A percentile compares a stretch with the other conserved stretches of the same genome.
Conservation (phyloP, 441 rosid genomes). For the Erodium chrysanthum region DNA sequence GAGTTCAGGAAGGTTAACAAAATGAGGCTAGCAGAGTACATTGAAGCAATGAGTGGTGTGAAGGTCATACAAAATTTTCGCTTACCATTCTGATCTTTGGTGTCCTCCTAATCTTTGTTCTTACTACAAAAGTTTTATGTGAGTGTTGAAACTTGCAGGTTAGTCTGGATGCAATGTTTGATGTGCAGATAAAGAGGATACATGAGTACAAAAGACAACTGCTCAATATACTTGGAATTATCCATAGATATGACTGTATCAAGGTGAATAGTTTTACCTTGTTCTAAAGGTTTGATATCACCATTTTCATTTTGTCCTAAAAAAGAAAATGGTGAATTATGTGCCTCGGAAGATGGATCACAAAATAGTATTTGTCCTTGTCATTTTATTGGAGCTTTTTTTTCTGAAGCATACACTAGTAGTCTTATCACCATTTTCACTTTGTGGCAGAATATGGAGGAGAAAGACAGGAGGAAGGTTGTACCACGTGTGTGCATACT, state of each 20-base stretch:
- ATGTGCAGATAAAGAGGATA: slow-evolving; percentile 47
- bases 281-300: not conserved
- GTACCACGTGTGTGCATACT: slow-evolving; percentile 47
- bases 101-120: not conserved
- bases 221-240: slow-evolving; percentile 41
- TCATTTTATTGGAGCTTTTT: not conserved
- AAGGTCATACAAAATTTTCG: slow-evolving; percentile 28
- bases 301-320: not conserved
- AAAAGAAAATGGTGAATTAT: too few species aligned
- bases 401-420: not conserved
- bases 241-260: slow-evolving; percentile 42
- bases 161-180: slow-evolving; percentile 45
- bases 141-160: slow-evolving; percentile 27
- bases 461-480: slow-evolving; percentile 34
- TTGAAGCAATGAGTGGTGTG: slow-evolving; percentile 48
- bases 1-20: slow-evolving; percentile 44
- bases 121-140: not conserved
- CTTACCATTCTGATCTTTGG: slow-evolving; percentile 2
- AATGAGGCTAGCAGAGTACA: slow-evolving; percentile 47
- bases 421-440: slow-evolving; percentile 6
- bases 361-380: not conserved
- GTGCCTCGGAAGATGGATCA: too few species aligned
- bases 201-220: slow-evolving; percentile 54
- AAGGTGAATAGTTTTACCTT: slow-evolving; percentile 24
- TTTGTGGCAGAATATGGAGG: slow-evolving; percentile 33